A percentile compares a stretch with the other conserved stretches of the same genome.
These are phyloP conservation scores for Plasmodium inui DNA, from an alignment of 169 alveolate species.

Conservation along the genomic window DNA sequence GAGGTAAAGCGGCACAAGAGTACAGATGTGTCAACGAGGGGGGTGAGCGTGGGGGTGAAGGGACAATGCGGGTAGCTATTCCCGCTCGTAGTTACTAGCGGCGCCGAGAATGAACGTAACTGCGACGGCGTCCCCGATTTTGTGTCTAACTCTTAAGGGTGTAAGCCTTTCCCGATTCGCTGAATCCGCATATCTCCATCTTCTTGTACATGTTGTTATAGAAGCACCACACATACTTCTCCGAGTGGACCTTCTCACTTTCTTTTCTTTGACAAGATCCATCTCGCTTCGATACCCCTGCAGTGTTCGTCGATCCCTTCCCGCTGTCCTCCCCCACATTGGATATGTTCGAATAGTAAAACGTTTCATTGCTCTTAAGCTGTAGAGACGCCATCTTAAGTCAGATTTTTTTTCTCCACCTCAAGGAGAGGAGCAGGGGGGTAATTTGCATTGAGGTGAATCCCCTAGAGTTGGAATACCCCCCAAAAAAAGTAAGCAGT, in stretches of 20 bases:
- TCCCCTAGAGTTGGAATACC: neutral
- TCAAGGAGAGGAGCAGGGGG: neutral
- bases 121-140: neutral
- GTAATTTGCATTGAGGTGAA: neutral
- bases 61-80: neutral
- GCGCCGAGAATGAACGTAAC: neutral
- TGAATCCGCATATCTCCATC: conserved; percentile 41
- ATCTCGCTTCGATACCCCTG: neutral
- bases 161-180: conserved; percentile 7
- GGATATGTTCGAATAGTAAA: conserved; percentile 45
- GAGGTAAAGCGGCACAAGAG: neutral
- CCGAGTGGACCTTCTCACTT: conserved; percentile 17
- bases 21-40: neutral
- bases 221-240: conserved; percentile 62
- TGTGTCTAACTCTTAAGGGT: conserved; percentile 35
- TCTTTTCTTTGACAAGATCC: neutral
- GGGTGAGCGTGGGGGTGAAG: no score
- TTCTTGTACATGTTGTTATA: conserved; percentile 50
- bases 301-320: neutral
- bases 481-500: neutral
- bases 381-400: conserved; percentile 48
- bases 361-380: conserved; percentile 46
- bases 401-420: neutral
- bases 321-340: conserved; percentile 15
- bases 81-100: neutral